Evolutionary conservation across 1,284 basidiomycete species (phyloP), one percentile per base, ranked within the genome.

Genomic region (Tetrapyrgos nigripes): DNA sequence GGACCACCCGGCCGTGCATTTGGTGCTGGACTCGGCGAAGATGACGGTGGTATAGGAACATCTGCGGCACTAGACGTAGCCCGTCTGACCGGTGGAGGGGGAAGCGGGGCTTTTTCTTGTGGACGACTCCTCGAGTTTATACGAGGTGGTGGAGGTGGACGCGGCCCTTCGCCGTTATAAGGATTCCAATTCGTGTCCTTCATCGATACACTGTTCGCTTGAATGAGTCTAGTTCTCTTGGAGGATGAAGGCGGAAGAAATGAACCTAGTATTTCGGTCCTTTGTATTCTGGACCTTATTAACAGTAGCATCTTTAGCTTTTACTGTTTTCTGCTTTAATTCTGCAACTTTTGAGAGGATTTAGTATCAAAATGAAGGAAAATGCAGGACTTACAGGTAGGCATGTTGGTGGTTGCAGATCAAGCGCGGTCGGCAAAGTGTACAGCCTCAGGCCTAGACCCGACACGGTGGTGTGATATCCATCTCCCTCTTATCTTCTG

Each of bases 151-250:
- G 81, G 79, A 2, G 80, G 76, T 3, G 81, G 80, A 3, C 80
- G 77, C 1, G 80, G 76, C 0, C 71, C 66, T 21, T 70, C 68
- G 17, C 76, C 76, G 50, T 74, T 77, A 62, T 82, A 80, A 19
- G 86, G 81, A 67, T 87, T 79, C 83, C 85, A 89, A 62, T 82
- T 86, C 6, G 84, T 81, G 58, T 84, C 83, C 62, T 82, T 83
- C 67, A 87, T 73, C 1, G 87, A 79, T 2, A 79, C 71, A 62
- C 84, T 86, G 14, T 53, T 24, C 29, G 37, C 21, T 19, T 2
- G 27, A 17, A 23, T 49, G 27, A 29, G 17, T 33, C 27, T 45
- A 31, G 28, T 29, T 51, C 48, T 9, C 19, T 40, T 24, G 24
- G 24, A n/a, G n/a, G n/a, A n/a, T n/a, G 31, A 43, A 19, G 55